These are phyloP conservation scores for Rubroshorea leprosula DNA, from an alignment of 345 rosid genomes.

Conservation along the genomic window DNA sequence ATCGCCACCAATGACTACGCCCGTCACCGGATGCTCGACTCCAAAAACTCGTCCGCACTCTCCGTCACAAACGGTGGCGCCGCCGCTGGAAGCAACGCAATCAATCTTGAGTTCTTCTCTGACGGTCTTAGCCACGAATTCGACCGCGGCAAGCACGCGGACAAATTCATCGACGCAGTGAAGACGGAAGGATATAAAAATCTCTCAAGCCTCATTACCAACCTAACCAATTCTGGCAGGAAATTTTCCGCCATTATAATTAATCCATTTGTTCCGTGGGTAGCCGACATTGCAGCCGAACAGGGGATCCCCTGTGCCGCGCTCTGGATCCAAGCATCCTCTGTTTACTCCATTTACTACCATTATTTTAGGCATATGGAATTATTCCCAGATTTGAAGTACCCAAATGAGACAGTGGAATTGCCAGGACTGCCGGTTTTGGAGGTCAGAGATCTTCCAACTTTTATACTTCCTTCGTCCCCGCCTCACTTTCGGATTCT, in stretches of 20 bases:
- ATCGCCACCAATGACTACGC: slow-evolving; percentile 42
- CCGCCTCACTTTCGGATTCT: background rate
- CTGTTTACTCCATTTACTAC: slow-evolving; percentile 38
- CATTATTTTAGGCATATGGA: slow-evolving; percentile 28
- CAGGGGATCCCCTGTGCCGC: slow-evolving; percentile 40
- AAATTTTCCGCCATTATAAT: slow-evolving; percentile 29
- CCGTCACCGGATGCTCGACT: slow-evolving; percentile 23
- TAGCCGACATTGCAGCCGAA: slow-evolving; percentile 29
- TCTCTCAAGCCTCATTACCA: slow-evolving; percentile 28
- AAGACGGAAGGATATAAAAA: slow-evolving; percentile 27
- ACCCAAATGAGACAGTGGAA: slow-evolving; percentile 19
- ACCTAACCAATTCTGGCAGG: slow-evolving; percentile 6
- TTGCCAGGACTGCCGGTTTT: slow-evolving; percentile 40
- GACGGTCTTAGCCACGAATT: slow-evolving; percentile 43
- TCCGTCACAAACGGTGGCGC: background rate
- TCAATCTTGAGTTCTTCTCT: slow-evolving; percentile 36
- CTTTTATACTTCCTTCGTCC: slow-evolving; percentile 33
- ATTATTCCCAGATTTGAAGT: slow-evolving; percentile 27
- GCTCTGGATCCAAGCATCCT: slow-evolving; percentile 56
- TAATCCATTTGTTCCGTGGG: slow-evolving; percentile 53
- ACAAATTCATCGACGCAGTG: slow-evolving; percentile 16
- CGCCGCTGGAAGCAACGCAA: slow-evolving; percentile 5
- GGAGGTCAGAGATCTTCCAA: slow-evolving; percentile 40
- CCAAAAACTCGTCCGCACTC: slow-evolving; percentile 4
- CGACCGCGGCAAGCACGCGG: slow-evolving; percentile 21